These are phyloP conservation scores for Jackrogersella multiformis DNA, from an alignment of 495 filamentous ascomycete species.

Conservation along the genomic window DNA sequence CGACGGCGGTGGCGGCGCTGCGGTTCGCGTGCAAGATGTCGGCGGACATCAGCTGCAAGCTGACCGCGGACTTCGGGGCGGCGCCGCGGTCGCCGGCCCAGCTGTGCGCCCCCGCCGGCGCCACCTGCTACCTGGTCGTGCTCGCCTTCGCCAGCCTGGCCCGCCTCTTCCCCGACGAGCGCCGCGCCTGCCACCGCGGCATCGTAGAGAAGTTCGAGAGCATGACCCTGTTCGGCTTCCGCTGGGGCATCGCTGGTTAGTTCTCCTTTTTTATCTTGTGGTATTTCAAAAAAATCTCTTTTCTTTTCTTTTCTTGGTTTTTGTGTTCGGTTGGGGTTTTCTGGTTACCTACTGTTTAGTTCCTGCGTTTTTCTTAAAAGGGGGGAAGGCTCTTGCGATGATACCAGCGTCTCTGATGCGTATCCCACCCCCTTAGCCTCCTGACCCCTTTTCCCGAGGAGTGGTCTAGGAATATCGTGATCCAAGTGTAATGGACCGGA, in stretches of 20 bases:
- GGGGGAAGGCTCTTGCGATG: no score
- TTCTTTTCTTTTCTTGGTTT: background rate
- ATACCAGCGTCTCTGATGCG: no score
- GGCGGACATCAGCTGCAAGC: conserved; percentile 46
- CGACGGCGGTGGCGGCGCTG: conserved; percentile 39
- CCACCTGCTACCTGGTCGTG: conserved; percentile 44
- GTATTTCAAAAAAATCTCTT: no score
- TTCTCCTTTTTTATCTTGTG: no score
- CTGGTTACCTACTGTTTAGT: no score
- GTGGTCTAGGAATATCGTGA: no score
- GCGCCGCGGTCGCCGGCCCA: conserved; percentile 34
- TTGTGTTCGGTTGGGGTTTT: no score
- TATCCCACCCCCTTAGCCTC: no score
- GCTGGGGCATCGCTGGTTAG: conserved; percentile 47
- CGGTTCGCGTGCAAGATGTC: conserved; percentile 49
- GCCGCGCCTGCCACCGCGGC: conserved; percentile 29
- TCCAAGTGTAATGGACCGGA: no score
- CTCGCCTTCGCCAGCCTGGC: conserved; percentile 32
- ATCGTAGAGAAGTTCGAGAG: conserved; percentile 49
- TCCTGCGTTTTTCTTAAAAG: no score
- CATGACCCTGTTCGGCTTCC: conserved; percentile 43
- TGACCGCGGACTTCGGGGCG: conserved; percentile 39
- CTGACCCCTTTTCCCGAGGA: no score
- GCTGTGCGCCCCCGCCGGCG: conserved; percentile 46
- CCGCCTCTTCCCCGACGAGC: conserved; percentile 42